Evolutionary conservation across 306 rosid species (phyloP), one percentile per base, ranked within the genome.

Genomic region (Quillaja saponaria): DNA sequence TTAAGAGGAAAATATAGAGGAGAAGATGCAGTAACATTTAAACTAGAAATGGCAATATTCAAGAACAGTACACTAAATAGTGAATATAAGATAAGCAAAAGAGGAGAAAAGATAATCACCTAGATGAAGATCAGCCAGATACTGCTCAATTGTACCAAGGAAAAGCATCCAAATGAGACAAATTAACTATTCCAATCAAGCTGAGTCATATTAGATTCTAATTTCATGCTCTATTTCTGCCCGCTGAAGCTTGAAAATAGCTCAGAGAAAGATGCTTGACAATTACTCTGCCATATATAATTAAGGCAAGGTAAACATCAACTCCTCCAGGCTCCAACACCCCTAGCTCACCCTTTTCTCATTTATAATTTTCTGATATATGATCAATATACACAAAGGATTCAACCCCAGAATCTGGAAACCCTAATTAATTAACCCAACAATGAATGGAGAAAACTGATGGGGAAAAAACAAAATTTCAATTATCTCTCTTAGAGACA

Each of bases 361-460:
- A 25, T 25, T 46, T 49, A 63, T 44, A 48, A 50, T 58, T 46
- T 33, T 8, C 46, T 46, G 21, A 16, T 19, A 41, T 16, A 68
- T 35, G 37, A 31, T 6, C 8, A 34, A 28, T 53, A 11, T 35
- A 21, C 14, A 34, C 14, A 34, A 34, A 34, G 63, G 42, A 31
- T 25, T 40, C 28, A 58, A 40, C 45, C 13, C 34, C 17, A 15
- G 10, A n/a, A 40, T 3, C 16, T 8, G 7, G 25, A 6, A 20
- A 34, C 44, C 49, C 31, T 48, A 52, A 21, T 35, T 37, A 58
- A 52, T 34, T 41, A 64, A 61, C 41, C 51, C 13, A 69, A 33
- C 61, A 69, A 69, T 50, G 41, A 68, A 57, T 8, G 48, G 13
- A 41, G 15, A 68, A 39, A 55, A 25, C 46, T 67, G 25, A 15